phyloP scores from a whole-genome alignment of 495 filamentous ascomycete species.

The Barbatosphaeria neglecta region DNA sequence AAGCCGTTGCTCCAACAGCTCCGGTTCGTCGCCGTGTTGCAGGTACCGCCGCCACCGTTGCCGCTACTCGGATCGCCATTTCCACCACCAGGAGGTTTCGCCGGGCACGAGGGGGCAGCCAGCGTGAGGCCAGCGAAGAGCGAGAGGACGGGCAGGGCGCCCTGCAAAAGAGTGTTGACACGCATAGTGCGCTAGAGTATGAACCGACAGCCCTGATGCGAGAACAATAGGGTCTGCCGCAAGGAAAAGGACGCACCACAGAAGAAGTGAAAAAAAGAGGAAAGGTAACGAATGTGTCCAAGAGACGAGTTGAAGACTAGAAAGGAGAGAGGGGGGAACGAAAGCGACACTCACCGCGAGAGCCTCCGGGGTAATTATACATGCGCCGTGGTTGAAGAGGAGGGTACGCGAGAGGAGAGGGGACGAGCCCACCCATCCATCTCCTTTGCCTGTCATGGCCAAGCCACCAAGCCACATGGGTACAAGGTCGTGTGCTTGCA shows the following conservation, averaged over 20 bases:
- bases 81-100: background rate
- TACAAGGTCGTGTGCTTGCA: background rate
- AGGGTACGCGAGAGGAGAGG: background rate
- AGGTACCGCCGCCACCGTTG: background rate
- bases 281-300: background rate
- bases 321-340: background rate
- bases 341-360: background rate
- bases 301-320: background rate
- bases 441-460: too few relatives aligned
- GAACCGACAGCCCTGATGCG: background rate
- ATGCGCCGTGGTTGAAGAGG: too few relatives aligned
- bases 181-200: background rate
- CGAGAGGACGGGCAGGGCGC: background rate
- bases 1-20: constrained; percentile 21
- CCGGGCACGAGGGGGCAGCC: background rate
- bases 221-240: too few relatives aligned
- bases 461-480: background rate
- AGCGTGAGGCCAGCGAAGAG: background rate
- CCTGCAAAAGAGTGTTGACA: background rate
- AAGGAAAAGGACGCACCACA: background rate
- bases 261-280: background rate
- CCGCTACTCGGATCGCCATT: background rate
- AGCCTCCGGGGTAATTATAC: background rate
- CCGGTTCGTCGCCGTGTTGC: constrained; percentile 18
- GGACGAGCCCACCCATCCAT: background rate